Percentiles rank a stretch among this genome's conserved stretches.
phyloP scores from a whole-genome alignment of 2,329 filamentous ascomycete species.

The Aspergillus fumigatus region DNA sequence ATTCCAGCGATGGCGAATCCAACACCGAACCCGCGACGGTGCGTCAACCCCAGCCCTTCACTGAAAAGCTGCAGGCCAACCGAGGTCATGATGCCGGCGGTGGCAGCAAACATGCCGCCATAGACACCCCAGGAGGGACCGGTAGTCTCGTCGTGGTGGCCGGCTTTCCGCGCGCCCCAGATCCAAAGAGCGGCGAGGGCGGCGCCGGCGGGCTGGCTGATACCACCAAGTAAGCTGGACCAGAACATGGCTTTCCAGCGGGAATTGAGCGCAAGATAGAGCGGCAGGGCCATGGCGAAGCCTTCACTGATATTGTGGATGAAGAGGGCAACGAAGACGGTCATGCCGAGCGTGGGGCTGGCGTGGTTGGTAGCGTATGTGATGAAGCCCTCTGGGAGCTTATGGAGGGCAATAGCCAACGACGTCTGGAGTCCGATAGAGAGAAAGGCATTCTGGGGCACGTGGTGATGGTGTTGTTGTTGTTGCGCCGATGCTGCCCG shows the following conservation, averaged over 20 bases:
- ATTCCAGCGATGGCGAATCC: slow-evolving; percentile 56
- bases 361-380: slow-evolving; percentile 98
- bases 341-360: slow-evolving; percentile 80
- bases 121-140: slow-evolving; percentile 52
- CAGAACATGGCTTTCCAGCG: slow-evolving; percentile 78
- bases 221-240: slow-evolving; percentile 76
- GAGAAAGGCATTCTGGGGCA: slow-evolving; percentile 87
- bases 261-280: slow-evolving; percentile 84
- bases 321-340: slow-evolving; percentile 91
- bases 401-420: slow-evolving; percentile 91
- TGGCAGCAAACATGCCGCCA: slow-evolving; percentile 72
- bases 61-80: slow-evolving; percentile 86
- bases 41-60: slow-evolving; percentile 74
- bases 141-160: slow-evolving; percentile 20
- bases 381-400: slow-evolving; percentile 81
- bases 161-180: slow-evolving; percentile 57
- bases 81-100: slow-evolving; percentile 91
- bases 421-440: slow-evolving; percentile 95
- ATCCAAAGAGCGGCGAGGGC: slow-evolving; percentile 84
- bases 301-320: slow-evolving; percentile 98
- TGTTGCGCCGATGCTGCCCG: slow-evolving; percentile 48
- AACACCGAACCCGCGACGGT: slow-evolving; percentile 34
- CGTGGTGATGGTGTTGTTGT: slow-evolving; percentile 96
- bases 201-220: slow-evolving; percentile 83
- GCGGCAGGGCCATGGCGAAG: slow-evolving; percentile 85